Conservation (phyloP, 2,329 filamentous ascomycete genomes). For the Colletotrichum tanaceti region DNA sequence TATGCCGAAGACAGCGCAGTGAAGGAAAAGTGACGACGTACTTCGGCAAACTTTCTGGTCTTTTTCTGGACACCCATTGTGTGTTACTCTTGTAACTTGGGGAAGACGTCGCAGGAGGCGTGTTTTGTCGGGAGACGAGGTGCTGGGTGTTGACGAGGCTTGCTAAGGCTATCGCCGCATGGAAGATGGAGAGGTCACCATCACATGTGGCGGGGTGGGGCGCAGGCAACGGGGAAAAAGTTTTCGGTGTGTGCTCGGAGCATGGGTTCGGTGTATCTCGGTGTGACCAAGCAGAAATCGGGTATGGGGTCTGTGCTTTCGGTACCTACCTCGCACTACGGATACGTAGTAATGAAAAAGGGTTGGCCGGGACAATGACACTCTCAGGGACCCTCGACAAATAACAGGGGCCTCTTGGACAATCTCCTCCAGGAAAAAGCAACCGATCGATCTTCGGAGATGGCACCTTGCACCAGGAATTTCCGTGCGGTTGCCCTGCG, state of each 20-base stretch:
- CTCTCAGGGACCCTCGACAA: slow-evolving; percentile 29
- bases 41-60: slow-evolving; percentile 88
- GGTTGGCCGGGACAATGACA: slow-evolving; percentile 28
- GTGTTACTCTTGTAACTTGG: background rate
- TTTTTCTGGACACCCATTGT: slow-evolving; percentile 89
- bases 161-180: slow-evolving; percentile 26
- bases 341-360: slow-evolving; percentile 6
- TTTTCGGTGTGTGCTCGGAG: slow-evolving; percentile 26
- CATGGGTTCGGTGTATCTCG: background rate
- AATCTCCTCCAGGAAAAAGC: slow-evolving; percentile 27
- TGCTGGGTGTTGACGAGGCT: slow-evolving; percentile 30
- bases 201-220: slow-evolving; percentile 23
- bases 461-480: slow-evolving; percentile 34
- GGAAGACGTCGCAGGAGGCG: background rate
- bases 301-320: slow-evolving; percentile 25
- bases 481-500: slow-evolving; percentile 24
- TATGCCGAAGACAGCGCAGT: slow-evolving; percentile 28
- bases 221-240: slow-evolving; percentile 24
- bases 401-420: slow-evolving; percentile 25
- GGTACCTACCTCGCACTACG: too few relatives aligned
- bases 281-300: background rate
- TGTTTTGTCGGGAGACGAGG: slow-evolving; percentile 1
- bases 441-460: slow-evolving; percentile 16
- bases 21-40: slow-evolving; percentile 49
- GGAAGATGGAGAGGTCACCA: background rate